Evolutionary conservation across 2,329 filamentous ascomycete genomes (phyloP), one percentile per base, ranked within the genome.

Genomic region (Penicillium sp.): DNA sequence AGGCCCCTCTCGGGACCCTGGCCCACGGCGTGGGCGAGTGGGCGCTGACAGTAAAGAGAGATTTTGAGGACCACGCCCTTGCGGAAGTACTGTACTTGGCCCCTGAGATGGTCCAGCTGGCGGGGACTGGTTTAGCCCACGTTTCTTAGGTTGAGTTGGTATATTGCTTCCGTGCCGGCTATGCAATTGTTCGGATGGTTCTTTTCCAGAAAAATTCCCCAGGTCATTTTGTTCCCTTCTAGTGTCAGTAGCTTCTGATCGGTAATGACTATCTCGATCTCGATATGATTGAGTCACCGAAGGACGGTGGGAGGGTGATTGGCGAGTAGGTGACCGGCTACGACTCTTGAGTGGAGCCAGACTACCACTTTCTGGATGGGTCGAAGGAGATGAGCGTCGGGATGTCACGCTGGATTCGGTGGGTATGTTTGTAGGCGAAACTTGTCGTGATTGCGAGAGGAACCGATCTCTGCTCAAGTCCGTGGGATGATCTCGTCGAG

Each of bases 331-430:
- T 11, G 59, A 61, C 25, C 58, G 56, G 36, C 41, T 57, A 18
- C 57, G 66, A 17, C 57, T 50, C 40, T 62, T 48, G 13, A 61
- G 54, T 45, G 67, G 50, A 26, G 68, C 58, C 13, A 72, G 54
- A 33, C 67, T 70, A 34, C 70, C 57, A 50, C 76, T 71, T 48
- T 79, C 80, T 11, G 73, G 71, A 52, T 80, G 77, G 10, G 76
- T 63, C 17, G 69, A 76, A 11, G 81, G 81, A 4, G 81, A 83
- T 7, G 81, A 81, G 33, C 78, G 72, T 41, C 79, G 74, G 15
- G 80, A 83, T 19, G 76, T 80, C 14, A 72, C 63, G 14, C 65
- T 73, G 7, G 80, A 83, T 26, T 73, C 75, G 40, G 73, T 65
- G 15, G 76, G 78, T 28, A 71, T 68, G 35, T 75, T 71, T 26